Evolutionary conservation across 805 yeast genomes (phyloP).

Genomic region (Candida orba): DNA sequence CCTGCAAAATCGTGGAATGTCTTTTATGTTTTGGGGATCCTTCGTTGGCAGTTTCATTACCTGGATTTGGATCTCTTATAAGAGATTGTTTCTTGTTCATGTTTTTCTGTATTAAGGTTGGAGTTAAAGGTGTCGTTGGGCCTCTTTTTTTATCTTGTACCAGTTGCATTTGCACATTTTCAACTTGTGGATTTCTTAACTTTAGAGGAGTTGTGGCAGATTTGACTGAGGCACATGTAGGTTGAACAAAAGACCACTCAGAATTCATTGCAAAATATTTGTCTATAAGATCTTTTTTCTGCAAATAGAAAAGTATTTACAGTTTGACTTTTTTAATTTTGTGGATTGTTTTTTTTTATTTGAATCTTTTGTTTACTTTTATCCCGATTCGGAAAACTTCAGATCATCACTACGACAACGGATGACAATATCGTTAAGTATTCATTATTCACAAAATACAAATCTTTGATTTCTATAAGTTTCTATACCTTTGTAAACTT

Average conservation of each 20-base stretch:
- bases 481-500: slow-evolving; percentile 12
- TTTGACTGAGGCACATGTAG: slow-evolving; percentile 6
- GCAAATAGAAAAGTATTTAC: too few relatives aligned
- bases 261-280: slow-evolving; percentile 1
- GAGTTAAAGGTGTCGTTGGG: slow-evolving; percentile 24
- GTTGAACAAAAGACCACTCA: slow-evolving; percentile 11
- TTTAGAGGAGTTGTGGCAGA: slow-evolving; percentile 17
- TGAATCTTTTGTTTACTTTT: too few relatives aligned
- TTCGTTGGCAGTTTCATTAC: slow-evolving; percentile 1
- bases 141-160: slow-evolving; percentile 17
- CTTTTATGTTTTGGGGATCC: slow-evolving; percentile 18
- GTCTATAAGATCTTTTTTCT: too few relatives aligned
- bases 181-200: slow-evolving; percentile 11
- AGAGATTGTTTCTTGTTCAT: slow-evolving; percentile 15
- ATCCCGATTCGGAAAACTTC: too few relatives aligned
- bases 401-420: too few relatives aligned
- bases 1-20: not conserved
- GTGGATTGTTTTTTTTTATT: too few relatives aligned
- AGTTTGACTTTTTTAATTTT: too few relatives aligned
- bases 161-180: slow-evolving; percentile 8
- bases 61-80: not conserved
- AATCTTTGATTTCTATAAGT: too few relatives aligned
- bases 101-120: slow-evolving; percentile 19
- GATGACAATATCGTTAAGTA: too few relatives aligned
- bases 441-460: too few relatives aligned